phyloP scores from a whole-genome alignment of 805 yeast genomes.

The Dipodascopsis uninucleata region DNA sequence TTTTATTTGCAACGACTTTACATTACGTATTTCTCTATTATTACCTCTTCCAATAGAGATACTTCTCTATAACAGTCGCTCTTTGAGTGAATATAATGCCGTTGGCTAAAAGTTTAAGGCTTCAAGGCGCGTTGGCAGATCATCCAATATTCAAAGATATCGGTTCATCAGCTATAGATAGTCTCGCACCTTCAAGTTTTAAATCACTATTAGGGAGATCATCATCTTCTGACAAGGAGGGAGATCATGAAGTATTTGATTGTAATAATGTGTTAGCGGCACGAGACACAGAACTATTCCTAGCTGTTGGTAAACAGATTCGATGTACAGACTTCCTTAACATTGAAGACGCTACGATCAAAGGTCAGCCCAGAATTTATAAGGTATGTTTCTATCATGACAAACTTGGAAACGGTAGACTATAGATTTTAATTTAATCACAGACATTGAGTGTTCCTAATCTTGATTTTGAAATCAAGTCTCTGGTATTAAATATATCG shows the following conservation, averaged over 20 bases:
- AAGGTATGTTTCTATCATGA: conserved; percentile 9
- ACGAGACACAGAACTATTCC: conserved; percentile 21
- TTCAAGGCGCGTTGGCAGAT: conserved; percentile 11
- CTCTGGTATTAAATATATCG: conserved; percentile 16
- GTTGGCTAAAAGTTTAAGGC: conserved; percentile 7
- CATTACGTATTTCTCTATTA: too few relatives aligned
- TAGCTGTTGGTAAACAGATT: conserved; percentile 13
- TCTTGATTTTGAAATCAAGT: conserved; percentile 17
- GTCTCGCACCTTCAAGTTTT: too few relatives aligned
- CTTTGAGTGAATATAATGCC: too few relatives aligned
- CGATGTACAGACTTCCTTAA: conserved; percentile 16
- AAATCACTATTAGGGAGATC: too few relatives aligned
- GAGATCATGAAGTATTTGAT: too few relatives aligned
- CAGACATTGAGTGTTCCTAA: conserved; percentile 17
- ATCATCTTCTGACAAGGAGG: too few relatives aligned
- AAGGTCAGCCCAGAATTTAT: conserved; percentile 4
- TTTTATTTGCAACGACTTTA: too few relatives aligned
- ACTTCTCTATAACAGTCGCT: too few relatives aligned
- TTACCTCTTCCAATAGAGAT: too few relatives aligned
- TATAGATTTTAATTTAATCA: neutral
- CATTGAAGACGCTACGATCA: conserved; percentile 7
- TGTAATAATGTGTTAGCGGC: conserved; percentile 3
- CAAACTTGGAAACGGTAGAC: neutral
- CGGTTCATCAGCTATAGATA: too few relatives aligned
- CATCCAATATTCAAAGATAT: conserved; percentile 25